Evolutionary conservation across 2,329 filamentous ascomycete genomes (phyloP).

Genomic region (Cytospora paraplurivora): DNA sequence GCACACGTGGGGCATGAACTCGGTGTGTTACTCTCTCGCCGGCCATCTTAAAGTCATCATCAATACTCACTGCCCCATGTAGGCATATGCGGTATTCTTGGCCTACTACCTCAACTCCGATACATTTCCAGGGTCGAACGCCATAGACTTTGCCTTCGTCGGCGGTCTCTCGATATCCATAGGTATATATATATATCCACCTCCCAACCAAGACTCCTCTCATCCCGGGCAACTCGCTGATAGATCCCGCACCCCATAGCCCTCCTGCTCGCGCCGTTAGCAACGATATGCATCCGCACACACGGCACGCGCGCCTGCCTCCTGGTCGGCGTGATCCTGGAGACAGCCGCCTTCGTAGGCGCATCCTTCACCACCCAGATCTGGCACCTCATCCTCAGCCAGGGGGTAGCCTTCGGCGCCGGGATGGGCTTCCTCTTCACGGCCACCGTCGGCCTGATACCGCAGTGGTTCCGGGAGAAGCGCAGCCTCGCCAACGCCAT

Average conservation of each 20-base stretch:
- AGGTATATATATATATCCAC: conserved; percentile 34
- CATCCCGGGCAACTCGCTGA: conserved; percentile 31
- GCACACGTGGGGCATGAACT: conserved; percentile 77
- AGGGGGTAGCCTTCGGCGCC: conserved; percentile 75
- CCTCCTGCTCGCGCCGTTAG: conserved; percentile 68
- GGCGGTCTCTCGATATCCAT: conserved; percentile 68
- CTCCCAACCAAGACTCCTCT: not conserved
- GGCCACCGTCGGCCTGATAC: conserved; percentile 64
- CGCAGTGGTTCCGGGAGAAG: conserved; percentile 73
- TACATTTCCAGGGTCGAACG: conserved; percentile 63
- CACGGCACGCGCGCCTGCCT: conserved; percentile 67
- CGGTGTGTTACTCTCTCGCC: conserved; percentile 43
- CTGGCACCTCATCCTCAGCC: conserved; percentile 76
- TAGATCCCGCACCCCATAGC: conserved; percentile 44
- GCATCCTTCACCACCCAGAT: conserved; percentile 69
- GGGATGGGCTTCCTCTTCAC: conserved; percentile 80
- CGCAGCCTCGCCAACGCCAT: conserved; percentile 72
- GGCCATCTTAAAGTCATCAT: not conserved
- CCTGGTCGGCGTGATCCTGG: conserved; percentile 64
- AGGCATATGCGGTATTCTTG: conserved; percentile 50
- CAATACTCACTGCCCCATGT: conserved; percentile 2
- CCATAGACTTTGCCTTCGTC: conserved; percentile 75
- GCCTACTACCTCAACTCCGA: conserved; percentile 59
- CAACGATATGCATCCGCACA: conserved; percentile 60
- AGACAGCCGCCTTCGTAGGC: conserved; percentile 65